These are phyloP conservation scores for Fusarium irregulare DNA, from an alignment of 2,329 filamentous ascomycete genomes.

Conservation along the genomic window DNA sequence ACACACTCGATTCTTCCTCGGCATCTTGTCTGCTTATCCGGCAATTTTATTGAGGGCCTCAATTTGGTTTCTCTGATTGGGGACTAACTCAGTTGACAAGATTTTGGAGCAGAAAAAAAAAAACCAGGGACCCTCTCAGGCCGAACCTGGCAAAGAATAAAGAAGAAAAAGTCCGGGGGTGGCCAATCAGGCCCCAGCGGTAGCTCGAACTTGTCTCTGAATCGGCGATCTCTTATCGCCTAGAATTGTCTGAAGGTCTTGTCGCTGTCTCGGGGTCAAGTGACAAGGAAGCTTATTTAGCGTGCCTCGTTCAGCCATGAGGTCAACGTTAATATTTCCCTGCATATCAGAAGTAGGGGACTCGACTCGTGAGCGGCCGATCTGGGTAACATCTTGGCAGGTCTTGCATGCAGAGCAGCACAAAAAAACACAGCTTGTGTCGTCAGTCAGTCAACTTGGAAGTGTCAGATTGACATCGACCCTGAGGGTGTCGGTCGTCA, in stretches of 20 bases:
- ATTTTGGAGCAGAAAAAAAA: slow-evolving; percentile 6
- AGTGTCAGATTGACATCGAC: slow-evolving; percentile 13
- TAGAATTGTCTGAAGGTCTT: slow-evolving; percentile 27
- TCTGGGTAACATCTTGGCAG: slow-evolving; percentile 25
- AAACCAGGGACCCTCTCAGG: slow-evolving; percentile 22
- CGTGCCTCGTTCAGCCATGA: slow-evolving; percentile 22
- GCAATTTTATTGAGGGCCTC: slow-evolving; percentile 21
- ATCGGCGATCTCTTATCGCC: slow-evolving; percentile 44
- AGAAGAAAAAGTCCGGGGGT: slow-evolving; percentile 45
- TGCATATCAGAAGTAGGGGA: slow-evolving; percentile 24
- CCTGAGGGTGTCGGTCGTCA: slow-evolving; percentile 10
- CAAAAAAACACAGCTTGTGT: neutral
- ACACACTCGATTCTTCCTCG: neutral
- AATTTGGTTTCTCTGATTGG: slow-evolving; percentile 6
- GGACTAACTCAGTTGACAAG: slow-evolving; percentile 14
- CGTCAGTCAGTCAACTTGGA: slow-evolving; percentile 6
- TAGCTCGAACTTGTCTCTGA: slow-evolving; percentile 33
- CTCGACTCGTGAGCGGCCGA: slow-evolving; percentile 24
- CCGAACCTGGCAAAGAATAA: slow-evolving; percentile 18
- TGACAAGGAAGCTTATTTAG: slow-evolving; percentile 37
- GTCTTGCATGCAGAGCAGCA: slow-evolving; percentile 12
- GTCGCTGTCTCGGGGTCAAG: slow-evolving; percentile 29
- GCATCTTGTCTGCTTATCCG: slow-evolving; percentile 15
- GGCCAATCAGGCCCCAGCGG: slow-evolving; percentile 43
- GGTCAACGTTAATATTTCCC: slow-evolving; percentile 28